Conservation (phyloP, 306 rosid species). For the Vachellia pachyceras region DNA sequence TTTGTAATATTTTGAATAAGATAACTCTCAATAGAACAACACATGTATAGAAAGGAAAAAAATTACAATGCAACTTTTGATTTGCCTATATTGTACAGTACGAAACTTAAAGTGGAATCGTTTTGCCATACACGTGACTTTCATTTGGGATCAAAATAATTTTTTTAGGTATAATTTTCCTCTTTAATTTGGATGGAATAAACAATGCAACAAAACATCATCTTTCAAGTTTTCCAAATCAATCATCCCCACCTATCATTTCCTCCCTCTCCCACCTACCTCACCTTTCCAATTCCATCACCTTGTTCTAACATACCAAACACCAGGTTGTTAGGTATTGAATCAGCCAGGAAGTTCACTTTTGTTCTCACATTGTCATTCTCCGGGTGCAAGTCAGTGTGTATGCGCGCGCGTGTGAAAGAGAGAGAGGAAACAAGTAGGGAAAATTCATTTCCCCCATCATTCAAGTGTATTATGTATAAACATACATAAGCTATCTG, state of each 20-base stretch:
- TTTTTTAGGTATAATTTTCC: neutral
- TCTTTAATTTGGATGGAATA: neutral
- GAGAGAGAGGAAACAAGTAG: neutral
- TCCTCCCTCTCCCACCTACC: neutral
- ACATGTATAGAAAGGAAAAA: too few species aligned
- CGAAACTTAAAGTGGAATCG: too few species aligned
- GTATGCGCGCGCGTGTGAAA: neutral
- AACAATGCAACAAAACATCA: neutral
- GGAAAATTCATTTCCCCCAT: neutral
- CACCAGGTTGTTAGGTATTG: neutral
- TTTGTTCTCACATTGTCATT: neutral
- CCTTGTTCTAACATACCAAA: neutral
- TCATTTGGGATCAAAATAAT: neutral
- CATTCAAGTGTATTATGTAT: neutral
- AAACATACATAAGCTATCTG: conserved; percentile 2
- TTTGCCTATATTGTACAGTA: too few species aligned
- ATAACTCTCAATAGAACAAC: too few species aligned
- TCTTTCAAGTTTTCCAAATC: neutral
- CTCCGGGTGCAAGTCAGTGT: too few species aligned
- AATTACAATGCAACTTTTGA: too few species aligned
- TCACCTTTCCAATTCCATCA: neutral
- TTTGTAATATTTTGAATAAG: too few species aligned
- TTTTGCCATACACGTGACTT: neutral
- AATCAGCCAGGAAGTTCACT: neutral
- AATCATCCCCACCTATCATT: neutral